phyloP scores from a whole-genome alignment of 2,329 filamentous ascomycete genomes.

The Dactylellina sp. region DNA sequence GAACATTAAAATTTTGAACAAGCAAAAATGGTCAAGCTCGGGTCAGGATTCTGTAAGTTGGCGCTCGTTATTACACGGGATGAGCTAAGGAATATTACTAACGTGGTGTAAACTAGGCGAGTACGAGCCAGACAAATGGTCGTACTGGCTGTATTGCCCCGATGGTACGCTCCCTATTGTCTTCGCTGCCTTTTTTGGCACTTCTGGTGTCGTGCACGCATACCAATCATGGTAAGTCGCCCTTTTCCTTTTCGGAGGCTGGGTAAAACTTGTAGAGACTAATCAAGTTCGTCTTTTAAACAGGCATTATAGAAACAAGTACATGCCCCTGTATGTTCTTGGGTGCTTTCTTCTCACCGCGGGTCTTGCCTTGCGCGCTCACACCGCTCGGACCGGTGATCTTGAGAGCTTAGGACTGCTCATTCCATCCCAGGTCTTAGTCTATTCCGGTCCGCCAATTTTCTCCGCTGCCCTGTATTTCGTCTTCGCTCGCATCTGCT shows the following conservation, averaged over 20 bases:
- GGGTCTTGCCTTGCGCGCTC: constrained; percentile 44
- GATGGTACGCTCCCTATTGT: constrained; percentile 48
- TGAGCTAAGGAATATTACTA: not conserved
- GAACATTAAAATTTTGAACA: constrained; percentile 5
- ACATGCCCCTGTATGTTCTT: constrained; percentile 44
- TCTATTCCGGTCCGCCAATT: constrained; percentile 54
- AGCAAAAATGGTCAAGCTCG: constrained; percentile 54
- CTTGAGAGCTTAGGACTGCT: constrained; percentile 46
- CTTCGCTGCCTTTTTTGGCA: constrained; percentile 44
- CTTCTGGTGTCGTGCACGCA: constrained; percentile 33
- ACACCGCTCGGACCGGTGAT: constrained; percentile 26
- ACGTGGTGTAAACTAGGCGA: constrained; percentile 23
- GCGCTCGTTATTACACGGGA: not conserved
- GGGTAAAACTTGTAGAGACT: not conserved
- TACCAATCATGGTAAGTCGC: constrained; percentile 47
- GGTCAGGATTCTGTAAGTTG: constrained; percentile 51
- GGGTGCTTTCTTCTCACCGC: constrained; percentile 31
- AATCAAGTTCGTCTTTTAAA: constrained; percentile 1
- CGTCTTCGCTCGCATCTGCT: constrained; percentile 45
- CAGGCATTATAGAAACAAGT: constrained; percentile 55
- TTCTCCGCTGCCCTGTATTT: constrained; percentile 53
- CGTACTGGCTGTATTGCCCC: constrained; percentile 53
- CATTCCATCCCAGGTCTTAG: constrained; percentile 49
- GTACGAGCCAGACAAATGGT: constrained; percentile 50
- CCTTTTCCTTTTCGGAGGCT: no score